Base-by-base conservation (phyloP, 2,329 filamentous ascomycete species). In the Didymosphaeria variabile region DNA sequence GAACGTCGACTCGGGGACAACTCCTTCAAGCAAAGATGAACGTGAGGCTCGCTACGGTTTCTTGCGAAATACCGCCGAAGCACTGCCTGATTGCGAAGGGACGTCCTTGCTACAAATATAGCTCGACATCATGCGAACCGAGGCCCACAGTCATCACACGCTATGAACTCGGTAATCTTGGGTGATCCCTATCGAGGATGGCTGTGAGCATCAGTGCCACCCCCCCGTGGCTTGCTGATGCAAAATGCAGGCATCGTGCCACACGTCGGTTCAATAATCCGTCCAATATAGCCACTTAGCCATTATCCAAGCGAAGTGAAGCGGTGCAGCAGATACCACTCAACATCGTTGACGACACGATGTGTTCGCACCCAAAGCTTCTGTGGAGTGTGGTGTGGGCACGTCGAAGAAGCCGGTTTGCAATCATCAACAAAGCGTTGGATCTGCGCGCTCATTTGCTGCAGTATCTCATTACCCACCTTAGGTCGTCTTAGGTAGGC, bases 131-230 rank as follows among this genome's bases (percentile, higher is more conserved):
- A 7, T 52, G 52, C 15, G 12, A 26, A 26, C 51, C 32, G 31
- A 46, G 47, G 31, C 53, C 31, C 53, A 47, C 53, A 42, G 13
- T 29, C 42, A 38, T 19, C n/a, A 46, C 26, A 13, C 42, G 42
- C 53, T 55, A 45, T 36, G 26, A 19, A 9, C 26, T 55, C 53
- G 53, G 53, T 46, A 46, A 55, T 55, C 53, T 47, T 45, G 52
- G n/a, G 10, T 32, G 52, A 55, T 26, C 42, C 53, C 40, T 46
- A 47, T 46, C 53, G 53, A 55, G 40, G 53, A 36, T 55, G 38
- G 26, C 23, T 26, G 45, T 13, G 40, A 53, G 23, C 50, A 29
- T 32, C 52, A n/a, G 31, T 34, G 17, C 40, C 17, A 38, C 4
- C 26, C 52, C 15, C 47, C 10, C 40, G 38, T 34, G 52, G 21